These are phyloP conservation scores for Gossypium mustelinum DNA, from an alignment of 345 rosid species.

Conservation along the genomic window DNA sequence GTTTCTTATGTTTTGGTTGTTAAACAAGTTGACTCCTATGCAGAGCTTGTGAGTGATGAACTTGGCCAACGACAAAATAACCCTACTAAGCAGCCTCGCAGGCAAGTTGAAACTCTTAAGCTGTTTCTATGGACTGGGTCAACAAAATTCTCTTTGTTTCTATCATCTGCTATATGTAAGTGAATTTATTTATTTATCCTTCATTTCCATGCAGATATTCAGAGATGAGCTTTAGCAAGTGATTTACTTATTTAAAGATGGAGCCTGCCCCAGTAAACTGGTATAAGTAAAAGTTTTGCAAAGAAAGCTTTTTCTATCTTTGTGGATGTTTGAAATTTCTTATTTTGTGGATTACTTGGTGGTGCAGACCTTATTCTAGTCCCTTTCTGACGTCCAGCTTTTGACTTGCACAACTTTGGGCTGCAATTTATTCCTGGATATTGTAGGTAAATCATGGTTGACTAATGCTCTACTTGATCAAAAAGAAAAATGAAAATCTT, in stretches of 20 bases:
- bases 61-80: conserved; percentile 45
- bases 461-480: not conserved
- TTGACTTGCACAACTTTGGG: conserved; percentile 59
- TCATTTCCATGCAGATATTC: conserved; percentile 49
- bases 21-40: conserved; percentile 13
- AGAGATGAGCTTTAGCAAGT: conserved; percentile 72
- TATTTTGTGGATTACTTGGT: conserved; percentile 29
- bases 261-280: conserved; percentile 33
- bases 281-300: conserved; percentile 34
- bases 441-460: conserved; percentile 40
- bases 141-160: not conserved
- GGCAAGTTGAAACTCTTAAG: conserved; percentile 33
- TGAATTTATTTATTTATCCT: not conserved
- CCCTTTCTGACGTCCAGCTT: conserved; percentile 57
- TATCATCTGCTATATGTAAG: not conserved
- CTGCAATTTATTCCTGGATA: conserved; percentile 40
- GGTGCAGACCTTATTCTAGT: conserved; percentile 48
- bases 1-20: not conserved
- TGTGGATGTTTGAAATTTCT: conserved; percentile 22
- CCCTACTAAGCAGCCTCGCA: conserved; percentile 45
- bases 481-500: not conserved
- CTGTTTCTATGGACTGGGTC: not conserved
- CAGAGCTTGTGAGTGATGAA: conserved; percentile 57
- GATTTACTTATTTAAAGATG: conserved; percentile 34
- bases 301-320: not conserved